Percentiles rank a stretch among this genome's conserved stretches.
These are phyloP conservation scores for Pythium brassicae DNA, from an alignment of 352 stramenopile genomes.

Conservation along the genomic window DNA sequence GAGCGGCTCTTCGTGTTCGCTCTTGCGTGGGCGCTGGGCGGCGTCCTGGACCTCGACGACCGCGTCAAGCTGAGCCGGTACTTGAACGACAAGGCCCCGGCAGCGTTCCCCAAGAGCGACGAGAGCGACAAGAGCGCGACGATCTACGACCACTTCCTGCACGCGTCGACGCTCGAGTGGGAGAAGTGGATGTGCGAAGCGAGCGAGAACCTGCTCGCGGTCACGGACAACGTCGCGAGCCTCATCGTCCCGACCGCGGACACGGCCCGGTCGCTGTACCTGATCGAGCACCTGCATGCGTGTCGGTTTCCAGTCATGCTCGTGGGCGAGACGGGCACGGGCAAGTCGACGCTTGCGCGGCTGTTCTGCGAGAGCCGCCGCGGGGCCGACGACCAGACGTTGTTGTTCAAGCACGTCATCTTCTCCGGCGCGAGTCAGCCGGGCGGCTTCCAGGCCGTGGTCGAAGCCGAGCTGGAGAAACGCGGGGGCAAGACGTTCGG, in stretches of 20 bases:
- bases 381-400: conserved; percentile 35
- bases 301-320: conserved; percentile 70
- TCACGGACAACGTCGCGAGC: conserved; percentile 65
- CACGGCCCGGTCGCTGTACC: conserved; percentile 58
- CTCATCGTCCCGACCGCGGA: conserved; percentile 87
- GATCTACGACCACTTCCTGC: conserved; percentile 92
- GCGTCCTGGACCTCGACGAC: conserved; percentile 81
- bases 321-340: conserved; percentile 79
- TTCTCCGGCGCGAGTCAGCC: conserved; percentile 82
- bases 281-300: conserved; percentile 63
- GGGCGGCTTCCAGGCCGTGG: conserved; percentile 70
- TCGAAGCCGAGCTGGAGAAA: conserved; percentile 78
- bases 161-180: conserved; percentile 88
- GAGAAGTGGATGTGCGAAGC: conserved; percentile 72
- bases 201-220: conserved; percentile 16
- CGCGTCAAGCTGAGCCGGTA: conserved; percentile 68
- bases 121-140: conserved; percentile 30
- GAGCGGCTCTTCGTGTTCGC: conserved; percentile 84
- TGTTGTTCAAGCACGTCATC: conserved; percentile 85
- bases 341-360: conserved; percentile 81
- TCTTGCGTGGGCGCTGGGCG: conserved; percentile 79
- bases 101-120: conserved; percentile 21
- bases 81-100: conserved; percentile 36
- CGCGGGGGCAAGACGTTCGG: conserved; percentile 79
- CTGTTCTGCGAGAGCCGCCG: conserved; percentile 63